Conservation (phyloP, 305 asterid genomes). For the Fraxinus angustifolia region DNA sequence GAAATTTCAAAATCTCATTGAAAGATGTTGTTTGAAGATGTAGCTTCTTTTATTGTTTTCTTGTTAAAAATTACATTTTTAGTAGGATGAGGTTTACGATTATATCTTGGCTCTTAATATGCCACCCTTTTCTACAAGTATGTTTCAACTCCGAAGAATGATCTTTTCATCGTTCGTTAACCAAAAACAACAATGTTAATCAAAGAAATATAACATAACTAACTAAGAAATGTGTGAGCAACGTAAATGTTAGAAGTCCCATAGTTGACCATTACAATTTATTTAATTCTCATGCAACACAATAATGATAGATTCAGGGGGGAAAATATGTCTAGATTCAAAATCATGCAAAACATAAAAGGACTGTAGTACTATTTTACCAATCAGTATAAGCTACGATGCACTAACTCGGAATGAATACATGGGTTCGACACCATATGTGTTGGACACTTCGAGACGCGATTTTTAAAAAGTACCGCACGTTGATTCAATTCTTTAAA, state of each 20-base stretch:
- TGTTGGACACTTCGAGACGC: background rate
- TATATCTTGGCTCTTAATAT: background rate
- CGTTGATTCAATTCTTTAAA: background rate
- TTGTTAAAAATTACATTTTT: background rate
- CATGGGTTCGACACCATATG: background rate
- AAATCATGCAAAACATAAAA: background rate
- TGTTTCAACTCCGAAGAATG: background rate
- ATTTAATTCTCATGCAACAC: background rate
- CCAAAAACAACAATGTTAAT: background rate
- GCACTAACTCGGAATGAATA: background rate
- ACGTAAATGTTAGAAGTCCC: background rate
- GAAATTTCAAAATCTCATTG: background rate
- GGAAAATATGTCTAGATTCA: background rate
- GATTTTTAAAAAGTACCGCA: background rate
- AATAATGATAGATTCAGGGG: background rate
- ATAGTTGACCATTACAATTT: background rate
- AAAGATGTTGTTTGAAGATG: background rate
- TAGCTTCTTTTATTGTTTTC: background rate
- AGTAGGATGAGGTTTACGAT: background rate
- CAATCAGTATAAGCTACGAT: background rate
- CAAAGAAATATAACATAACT: background rate
- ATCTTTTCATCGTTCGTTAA: background rate
- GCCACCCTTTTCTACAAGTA: background rate
- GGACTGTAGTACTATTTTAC: background rate
- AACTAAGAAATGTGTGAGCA: background rate